Percentiles rank a stretch among this genome's conserved stretches.
Conservation (phyloP, 441 rosid genomes). For the Pelargonium australe region DNA sequence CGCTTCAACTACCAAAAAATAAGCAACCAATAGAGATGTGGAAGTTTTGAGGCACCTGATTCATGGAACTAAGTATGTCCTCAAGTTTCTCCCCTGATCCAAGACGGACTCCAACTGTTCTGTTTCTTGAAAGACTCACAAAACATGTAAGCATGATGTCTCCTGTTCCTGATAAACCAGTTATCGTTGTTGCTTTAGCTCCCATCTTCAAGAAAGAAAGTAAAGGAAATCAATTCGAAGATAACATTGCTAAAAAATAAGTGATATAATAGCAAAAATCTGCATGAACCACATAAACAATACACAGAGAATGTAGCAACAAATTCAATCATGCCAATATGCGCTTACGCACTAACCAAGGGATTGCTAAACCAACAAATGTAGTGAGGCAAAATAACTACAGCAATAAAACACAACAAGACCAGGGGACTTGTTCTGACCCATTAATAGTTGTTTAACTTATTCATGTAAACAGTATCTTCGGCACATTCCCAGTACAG, state of each 20-base stretch:
- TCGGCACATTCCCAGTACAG: background rate
- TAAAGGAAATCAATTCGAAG: slow-evolving; percentile 11
- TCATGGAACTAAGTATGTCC: slow-evolving; percentile 72
- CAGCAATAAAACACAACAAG: background rate
- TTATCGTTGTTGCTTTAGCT: slow-evolving; percentile 80
- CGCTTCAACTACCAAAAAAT: slow-evolving; percentile 13
- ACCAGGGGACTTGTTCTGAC: background rate
- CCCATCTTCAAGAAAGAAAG: slow-evolving; percentile 60
- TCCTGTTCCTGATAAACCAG: slow-evolving; percentile 92
- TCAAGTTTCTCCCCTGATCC: slow-evolving; percentile 90
- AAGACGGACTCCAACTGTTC: slow-evolving; percentile 80
- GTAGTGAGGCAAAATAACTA: background rate
- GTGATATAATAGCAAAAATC: background rate
- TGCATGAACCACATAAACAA: background rate
- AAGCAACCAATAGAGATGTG: background rate
- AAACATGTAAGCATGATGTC: slow-evolving; percentile 95
- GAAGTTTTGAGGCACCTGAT: slow-evolving; percentile 49
- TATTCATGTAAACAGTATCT: background rate
- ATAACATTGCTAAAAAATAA: background rate
- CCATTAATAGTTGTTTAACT: background rate
- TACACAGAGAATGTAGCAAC: background rate
- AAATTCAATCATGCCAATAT: background rate
- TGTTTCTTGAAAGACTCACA: slow-evolving; percentile 83
- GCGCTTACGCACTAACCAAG: background rate
- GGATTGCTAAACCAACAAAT: background rate